These are phyloP conservation scores for Scedosporium minutisporum DNA, from an alignment of 2,329 filamentous ascomycete species.

Conservation along the genomic window DNA sequence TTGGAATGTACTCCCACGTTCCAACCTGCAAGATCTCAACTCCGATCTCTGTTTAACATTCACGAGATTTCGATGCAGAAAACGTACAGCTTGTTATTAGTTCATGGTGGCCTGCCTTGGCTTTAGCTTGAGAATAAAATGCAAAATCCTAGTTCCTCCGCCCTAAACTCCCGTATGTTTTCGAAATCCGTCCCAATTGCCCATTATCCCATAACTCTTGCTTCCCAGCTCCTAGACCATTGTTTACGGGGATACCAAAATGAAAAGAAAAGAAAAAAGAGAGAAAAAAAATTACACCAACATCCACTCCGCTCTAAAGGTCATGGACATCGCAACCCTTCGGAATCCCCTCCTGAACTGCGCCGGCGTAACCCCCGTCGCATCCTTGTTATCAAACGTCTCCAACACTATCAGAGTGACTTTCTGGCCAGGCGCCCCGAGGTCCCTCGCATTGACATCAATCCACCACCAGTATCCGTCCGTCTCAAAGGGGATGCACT, in stretches of 20 bases:
- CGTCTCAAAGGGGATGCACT: constrained; percentile 63
- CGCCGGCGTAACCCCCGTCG: constrained; percentile 36
- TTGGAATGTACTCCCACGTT: too few relatives aligned
- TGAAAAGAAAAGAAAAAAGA: constrained; percentile 4
- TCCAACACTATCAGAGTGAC: constrained; percentile 55
- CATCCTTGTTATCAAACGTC: constrained; percentile 34
- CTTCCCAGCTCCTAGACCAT: neutral
- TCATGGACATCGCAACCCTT: constrained; percentile 28
- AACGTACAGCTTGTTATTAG: neutral
- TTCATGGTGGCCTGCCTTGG: neutral
- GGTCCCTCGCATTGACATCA: constrained; percentile 56
- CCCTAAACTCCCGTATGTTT: neutral
- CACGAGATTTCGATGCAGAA: neutral
- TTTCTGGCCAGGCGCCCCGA: constrained; percentile 61
- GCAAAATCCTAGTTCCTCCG: neutral
- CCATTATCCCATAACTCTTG: neutral
- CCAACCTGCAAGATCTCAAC: too few relatives aligned
- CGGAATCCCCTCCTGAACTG: constrained; percentile 33
- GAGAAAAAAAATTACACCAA: constrained; percentile 25
- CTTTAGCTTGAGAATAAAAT: neutral
- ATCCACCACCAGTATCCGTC: constrained; percentile 75
- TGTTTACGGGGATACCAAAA: neutral
- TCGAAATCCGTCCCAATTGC: too few relatives aligned
- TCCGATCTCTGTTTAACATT: neutral
- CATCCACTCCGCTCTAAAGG: constrained; percentile 38